Percentiles rank a stretch among this genome's conserved stretches.
Evolutionary conservation across 768 basidiomycete species (phyloP).

Genomic region (Gyrodon lividus): DNA sequence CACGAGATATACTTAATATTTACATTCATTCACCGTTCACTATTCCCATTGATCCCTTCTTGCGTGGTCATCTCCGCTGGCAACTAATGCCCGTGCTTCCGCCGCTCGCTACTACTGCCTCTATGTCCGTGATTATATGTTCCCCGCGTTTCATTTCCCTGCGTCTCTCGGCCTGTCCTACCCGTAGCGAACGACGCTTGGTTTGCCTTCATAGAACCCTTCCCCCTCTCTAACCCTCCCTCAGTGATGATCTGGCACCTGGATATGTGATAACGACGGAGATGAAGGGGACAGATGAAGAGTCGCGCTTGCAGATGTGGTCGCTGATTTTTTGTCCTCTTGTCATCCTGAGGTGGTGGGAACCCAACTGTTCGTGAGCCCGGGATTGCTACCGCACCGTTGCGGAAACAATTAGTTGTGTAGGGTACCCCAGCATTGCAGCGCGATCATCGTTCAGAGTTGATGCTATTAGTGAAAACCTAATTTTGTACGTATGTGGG

Average conservation of each 20-base stretch:
- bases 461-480: too few species aligned
- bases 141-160: slow-evolving; percentile 14
- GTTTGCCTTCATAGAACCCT: slow-evolving; percentile 28
- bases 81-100: slow-evolving; percentile 24
- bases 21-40: not conserved
- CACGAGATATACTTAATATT: slow-evolving; percentile 9
- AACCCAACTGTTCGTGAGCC: too few species aligned
- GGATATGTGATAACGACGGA: not conserved
- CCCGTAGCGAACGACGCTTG: slow-evolving; percentile 31
- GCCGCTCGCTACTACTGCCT: slow-evolving; percentile 7
- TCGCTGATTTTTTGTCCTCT: too few species aligned
- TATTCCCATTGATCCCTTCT: not conserved
- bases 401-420: too few species aligned
- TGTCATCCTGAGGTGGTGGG: too few species aligned
- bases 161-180: slow-evolving; percentile 5
- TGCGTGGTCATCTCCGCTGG: slow-evolving; percentile 21
- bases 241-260: slow-evolving; percentile 4
- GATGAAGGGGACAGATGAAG: not conserved
- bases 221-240: slow-evolving; percentile 1
- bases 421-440: too few species aligned
- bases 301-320: too few species aligned
- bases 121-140: slow-evolving; percentile 7
- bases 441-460: too few species aligned
- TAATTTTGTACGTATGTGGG: too few species aligned
- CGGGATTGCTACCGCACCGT: too few species aligned